A percentile compares a stretch with the other conserved stretches of the same genome.
Evolutionary conservation across 2,329 filamentous ascomycete species (phyloP).

Genomic region (Cordyceps militaris): DNA sequence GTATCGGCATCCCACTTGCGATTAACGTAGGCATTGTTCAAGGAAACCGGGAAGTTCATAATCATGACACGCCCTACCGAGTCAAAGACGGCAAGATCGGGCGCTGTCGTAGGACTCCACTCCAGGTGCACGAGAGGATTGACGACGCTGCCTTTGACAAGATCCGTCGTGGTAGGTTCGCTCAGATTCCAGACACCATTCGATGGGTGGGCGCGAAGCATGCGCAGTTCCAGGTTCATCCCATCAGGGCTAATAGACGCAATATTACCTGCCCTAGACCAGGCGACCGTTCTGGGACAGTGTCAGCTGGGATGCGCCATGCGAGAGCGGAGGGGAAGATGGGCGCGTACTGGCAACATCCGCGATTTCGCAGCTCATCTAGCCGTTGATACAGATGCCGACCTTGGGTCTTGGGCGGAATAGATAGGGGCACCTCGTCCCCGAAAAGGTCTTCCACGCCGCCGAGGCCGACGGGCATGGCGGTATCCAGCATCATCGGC

Average conservation of each 20-base stretch:
- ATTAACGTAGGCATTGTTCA: constrained; percentile 63
- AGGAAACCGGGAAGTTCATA: constrained; percentile 59
- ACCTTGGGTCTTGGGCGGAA: constrained; percentile 37
- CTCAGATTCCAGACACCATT: constrained; percentile 71
- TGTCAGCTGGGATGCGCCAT: constrained; percentile 14
- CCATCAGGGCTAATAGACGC: constrained; percentile 72
- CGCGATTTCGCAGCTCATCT: constrained; percentile 67
- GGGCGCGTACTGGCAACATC: constrained; percentile 69
- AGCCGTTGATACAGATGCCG: constrained; percentile 66
- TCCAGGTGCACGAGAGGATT: constrained; percentile 70
- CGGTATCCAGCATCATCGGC: constrained; percentile 35
- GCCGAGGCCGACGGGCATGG: constrained; percentile 46
- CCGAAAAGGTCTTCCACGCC: constrained; percentile 71
- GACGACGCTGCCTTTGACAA: constrained; percentile 54
- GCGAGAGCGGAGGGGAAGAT: neutral
- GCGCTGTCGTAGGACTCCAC: constrained; percentile 66
- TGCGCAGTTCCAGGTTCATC: constrained; percentile 61
- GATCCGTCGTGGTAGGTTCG: constrained; percentile 58
- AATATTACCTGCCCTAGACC: constrained; percentile 83
- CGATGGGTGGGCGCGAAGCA: constrained; percentile 60
- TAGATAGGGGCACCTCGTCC: constrained; percentile 54
- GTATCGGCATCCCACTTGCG: constrained; percentile 60
- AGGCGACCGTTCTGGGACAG: constrained; percentile 62
- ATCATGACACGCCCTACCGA: constrained; percentile 70
- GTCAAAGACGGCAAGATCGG: constrained; percentile 80